Base-by-base conservation (phyloP, 129 eudicot species). In the Cynara cardunculus region DNA sequence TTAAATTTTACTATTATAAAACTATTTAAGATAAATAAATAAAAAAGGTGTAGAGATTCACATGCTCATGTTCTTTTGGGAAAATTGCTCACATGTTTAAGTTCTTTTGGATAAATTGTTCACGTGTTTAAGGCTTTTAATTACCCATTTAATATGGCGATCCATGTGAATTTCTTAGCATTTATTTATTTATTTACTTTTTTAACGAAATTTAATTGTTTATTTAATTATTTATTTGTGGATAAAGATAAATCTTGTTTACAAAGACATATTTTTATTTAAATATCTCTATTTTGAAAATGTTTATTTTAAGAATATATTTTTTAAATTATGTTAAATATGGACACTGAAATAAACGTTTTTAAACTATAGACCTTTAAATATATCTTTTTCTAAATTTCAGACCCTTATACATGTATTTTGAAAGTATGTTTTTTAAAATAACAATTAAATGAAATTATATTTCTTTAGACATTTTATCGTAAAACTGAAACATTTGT, bases 61-160 rank as follows among this genome's bases (percentile, higher is more conserved):
- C 83, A 71, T 79, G 77, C 5, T 71, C 8, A 24, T 30, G 77
- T 53, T 70, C 77, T 70, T 79, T 79, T 12, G 18, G 39, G 71
- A 28, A 49, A 18, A 79, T 53, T 71, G 5, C 35, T 79, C 83
- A 79, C 82, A 70, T 49, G 82, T 49, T 28, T 22, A 6, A 49
- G 26, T 22, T 79, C 69, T 70, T 79, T 70, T 79, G 56, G 69
- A 70, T 28, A 46, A 46, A 46, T 9, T 21, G 59, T 79, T 70
- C 82, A 79, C 83, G 71, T 79, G 83, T 49, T 79, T 71, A 30
- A 69, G 70, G 77, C 9, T 49, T 46, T 46, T 7, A 79, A 59
- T 79, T 64, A 25, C 77, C 31, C 71, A 28, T 46, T 53, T 53
- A 56, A 72, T 79, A 64, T 49, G 70, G 56, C 49, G 37, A 69